phyloP scores from a whole-genome alignment of 768 basidiomycete species.

The Ramaria rubella region DNA sequence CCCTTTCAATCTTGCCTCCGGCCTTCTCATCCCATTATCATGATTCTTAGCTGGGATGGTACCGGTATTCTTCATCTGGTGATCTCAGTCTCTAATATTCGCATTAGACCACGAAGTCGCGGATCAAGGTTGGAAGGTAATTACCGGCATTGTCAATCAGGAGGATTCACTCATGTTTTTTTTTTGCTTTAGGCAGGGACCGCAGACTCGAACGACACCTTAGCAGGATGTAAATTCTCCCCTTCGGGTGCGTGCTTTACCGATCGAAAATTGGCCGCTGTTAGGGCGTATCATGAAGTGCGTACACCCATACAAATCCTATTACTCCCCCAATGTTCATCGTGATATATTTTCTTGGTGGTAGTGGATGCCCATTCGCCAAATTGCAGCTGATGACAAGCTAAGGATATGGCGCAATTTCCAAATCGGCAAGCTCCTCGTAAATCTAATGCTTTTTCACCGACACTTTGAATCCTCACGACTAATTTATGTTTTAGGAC shows the following conservation, averaged over 20 bases:
- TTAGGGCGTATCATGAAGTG: conserved; percentile 49
- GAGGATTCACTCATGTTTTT: too few species aligned
- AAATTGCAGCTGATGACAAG: conserved; percentile 47
- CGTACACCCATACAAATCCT: conserved; percentile 13
- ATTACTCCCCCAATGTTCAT: conserved; percentile 12
- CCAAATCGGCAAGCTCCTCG: conserved; percentile 53
- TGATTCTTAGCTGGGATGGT: not conserved
- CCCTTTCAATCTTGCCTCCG: conserved; percentile 12
- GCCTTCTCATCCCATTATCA: not conserved
- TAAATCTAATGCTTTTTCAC: not conserved
- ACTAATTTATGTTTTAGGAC: conserved; percentile 27
- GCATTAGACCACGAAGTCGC: conserved; percentile 34
- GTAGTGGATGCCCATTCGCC: conserved; percentile 52
- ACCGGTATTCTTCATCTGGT: not conserved
- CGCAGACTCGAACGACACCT: conserved; percentile 48
- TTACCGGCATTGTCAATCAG: too few species aligned
- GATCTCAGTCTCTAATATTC: conserved; percentile 16
- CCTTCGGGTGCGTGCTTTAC: conserved; percentile 51
- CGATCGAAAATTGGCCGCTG: conserved; percentile 51
- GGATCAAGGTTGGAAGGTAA: conserved; percentile 46
- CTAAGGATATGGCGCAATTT: conserved; percentile 59
- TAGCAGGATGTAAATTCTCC: conserved; percentile 43
- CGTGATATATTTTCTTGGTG: not conserved
- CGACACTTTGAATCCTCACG: not conserved
- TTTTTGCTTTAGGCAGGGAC: conserved; percentile 33